Evolutionary conservation across 306 rosid species (phyloP).

Genomic region (Dalbergia oliveri): DNA sequence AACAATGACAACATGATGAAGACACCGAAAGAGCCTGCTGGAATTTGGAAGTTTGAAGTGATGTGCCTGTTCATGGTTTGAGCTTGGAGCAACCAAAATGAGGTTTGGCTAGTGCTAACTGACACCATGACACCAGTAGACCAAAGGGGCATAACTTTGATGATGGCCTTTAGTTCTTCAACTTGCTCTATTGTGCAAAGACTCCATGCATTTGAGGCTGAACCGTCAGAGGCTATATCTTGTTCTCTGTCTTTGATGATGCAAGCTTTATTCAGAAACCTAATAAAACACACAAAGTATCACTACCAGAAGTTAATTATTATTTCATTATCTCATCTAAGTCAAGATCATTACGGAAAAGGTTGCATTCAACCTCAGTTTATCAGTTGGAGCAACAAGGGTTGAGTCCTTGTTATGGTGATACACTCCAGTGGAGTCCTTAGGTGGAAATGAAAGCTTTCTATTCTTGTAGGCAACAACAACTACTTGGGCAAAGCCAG

Average conservation of each 20-base stretch:
- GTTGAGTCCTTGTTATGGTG: constrained; percentile 56
- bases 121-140: constrained; percentile 60
- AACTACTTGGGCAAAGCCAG: constrained; percentile 60
- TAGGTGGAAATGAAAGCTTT: constrained; percentile 49
- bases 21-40: constrained; percentile 69
- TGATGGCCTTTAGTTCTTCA: constrained; percentile 71
- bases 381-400: constrained; percentile 61
- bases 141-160: constrained; percentile 75
- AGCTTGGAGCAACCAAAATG: constrained; percentile 74
- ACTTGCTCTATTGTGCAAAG: constrained; percentile 77
- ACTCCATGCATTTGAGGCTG: constrained; percentile 66
- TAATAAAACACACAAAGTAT: constrained; percentile 11
- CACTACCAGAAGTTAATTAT: not conserved
- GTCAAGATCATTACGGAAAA: constrained; percentile 1
- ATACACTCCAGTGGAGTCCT: constrained; percentile 35
- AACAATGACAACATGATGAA: constrained; percentile 56
- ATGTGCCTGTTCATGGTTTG: constrained; percentile 68
- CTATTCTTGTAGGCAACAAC: constrained; percentile 64
- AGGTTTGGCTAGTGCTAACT: constrained; percentile 56
- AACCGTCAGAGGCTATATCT: constrained; percentile 59
- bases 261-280: constrained; percentile 75
- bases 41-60: constrained; percentile 61
- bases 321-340: not conserved
- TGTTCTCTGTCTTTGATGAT: constrained; percentile 53
- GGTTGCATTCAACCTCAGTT: constrained; percentile 59